Percentiles rank a stretch among this genome's conserved stretches.
Conservation (phyloP, 352 stramenopile genomes). For the Pythium utonaiense region DNA sequence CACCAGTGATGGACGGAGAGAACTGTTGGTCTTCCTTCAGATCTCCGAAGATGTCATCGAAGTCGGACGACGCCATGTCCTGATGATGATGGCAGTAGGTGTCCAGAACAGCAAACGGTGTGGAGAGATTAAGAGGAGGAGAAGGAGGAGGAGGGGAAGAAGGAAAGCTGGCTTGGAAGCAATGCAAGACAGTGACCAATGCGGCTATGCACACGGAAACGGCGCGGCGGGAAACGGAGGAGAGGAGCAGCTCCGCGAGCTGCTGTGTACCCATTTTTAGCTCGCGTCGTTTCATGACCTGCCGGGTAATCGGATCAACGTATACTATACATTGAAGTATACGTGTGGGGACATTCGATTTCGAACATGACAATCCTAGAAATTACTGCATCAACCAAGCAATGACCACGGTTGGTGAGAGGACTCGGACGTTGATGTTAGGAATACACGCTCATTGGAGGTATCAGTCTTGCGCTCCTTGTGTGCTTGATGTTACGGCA, state of each 20-base stretch:
- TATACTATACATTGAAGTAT: background rate
- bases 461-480: background rate
- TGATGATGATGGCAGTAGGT: too few relatives aligned
- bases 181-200: background rate
- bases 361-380: too few relatives aligned
- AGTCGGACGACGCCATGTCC: slow-evolving; percentile 42
- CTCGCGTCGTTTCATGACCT: slow-evolving; percentile 2
- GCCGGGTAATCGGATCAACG: background rate
- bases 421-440: too few relatives aligned
- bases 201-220: too few relatives aligned
- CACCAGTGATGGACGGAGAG: slow-evolving; percentile 29
- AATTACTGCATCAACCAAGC: slow-evolving; percentile 9
- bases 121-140: background rate
- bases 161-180: background rate
- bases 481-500: background rate
- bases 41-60: slow-evolving; percentile 83
- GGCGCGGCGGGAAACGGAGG: background rate
- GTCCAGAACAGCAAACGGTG: background rate
- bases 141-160: too few relatives aligned
- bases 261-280: slow-evolving; percentile 9
- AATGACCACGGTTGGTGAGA: too few relatives aligned
- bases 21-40: slow-evolving; percentile 57
- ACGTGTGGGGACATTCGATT: background rate
- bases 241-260: background rate
- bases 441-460: slow-evolving; percentile 9